phyloP scores from a whole-genome alignment of 148 eudicot genomes.

The Camellia japonica region DNA sequence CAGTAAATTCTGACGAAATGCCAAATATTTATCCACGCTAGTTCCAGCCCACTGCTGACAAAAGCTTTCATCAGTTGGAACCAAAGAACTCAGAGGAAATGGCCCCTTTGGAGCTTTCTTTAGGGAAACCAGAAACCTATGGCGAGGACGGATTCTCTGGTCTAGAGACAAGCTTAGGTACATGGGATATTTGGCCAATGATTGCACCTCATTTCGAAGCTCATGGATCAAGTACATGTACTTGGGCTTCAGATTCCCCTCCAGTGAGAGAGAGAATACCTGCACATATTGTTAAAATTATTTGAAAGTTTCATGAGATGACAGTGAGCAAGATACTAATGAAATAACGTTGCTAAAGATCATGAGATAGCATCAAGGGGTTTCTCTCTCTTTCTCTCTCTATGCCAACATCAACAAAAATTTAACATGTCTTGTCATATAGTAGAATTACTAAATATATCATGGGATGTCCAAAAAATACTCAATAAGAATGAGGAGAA shows the following conservation, averaged over 20 bases:
- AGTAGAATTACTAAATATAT: background rate
- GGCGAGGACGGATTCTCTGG: constrained; percentile 95
- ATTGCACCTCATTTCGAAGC: constrained; percentile 77
- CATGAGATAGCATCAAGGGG: background rate
- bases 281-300: constrained; percentile 27
- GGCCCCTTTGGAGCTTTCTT: constrained; percentile 92
- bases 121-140: constrained; percentile 75
- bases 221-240: constrained; percentile 80
- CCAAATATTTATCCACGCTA: constrained; percentile 72
- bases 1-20: constrained; percentile 74
- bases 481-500: background rate
- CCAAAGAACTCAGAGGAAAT: constrained; percentile 84
- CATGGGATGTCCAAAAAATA: background rate
- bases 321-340: background rate
- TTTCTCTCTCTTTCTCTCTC: background rate
- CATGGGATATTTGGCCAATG: constrained; percentile 85
- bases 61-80: constrained; percentile 86
- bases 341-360: background rate
- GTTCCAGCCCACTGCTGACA: constrained; percentile 95
- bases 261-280: constrained; percentile 94
- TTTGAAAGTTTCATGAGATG: constrained; percentile 3
- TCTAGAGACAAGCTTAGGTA: constrained; percentile 93
- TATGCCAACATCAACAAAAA: background rate
- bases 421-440: background rate
- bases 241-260: constrained; percentile 89